phyloP scores from a whole-genome alignment of 805 yeast genomes.

The Torulaspora microellipsoides region DNA sequence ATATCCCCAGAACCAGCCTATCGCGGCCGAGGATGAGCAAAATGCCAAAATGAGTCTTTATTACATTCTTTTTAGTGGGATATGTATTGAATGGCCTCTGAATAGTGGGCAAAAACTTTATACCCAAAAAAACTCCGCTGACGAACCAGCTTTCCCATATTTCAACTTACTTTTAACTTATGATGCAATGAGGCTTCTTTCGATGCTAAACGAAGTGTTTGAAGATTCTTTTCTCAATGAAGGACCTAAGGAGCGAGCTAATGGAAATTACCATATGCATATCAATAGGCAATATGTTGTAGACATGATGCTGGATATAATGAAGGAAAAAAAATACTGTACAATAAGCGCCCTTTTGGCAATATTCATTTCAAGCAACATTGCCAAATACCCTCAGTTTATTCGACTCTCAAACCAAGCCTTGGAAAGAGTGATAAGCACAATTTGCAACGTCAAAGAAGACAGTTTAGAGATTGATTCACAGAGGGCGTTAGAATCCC shows the following conservation, averaged over 20 bases:
- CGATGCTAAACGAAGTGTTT: slow-evolving; percentile 73
- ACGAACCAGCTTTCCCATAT: slow-evolving; percentile 65
- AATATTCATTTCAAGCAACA: slow-evolving; percentile 72
- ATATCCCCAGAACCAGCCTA: slow-evolving; percentile 63
- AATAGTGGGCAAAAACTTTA: slow-evolving; percentile 35
- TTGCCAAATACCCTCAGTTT: slow-evolving; percentile 82
- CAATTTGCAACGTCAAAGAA: slow-evolving; percentile 43
- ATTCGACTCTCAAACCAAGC: slow-evolving; percentile 62
- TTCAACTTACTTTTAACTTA: slow-evolving; percentile 51
- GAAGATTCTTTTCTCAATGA: slow-evolving; percentile 76
- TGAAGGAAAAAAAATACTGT: slow-evolving; percentile 33
- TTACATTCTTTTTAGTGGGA: slow-evolving; percentile 55
- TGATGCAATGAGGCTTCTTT: slow-evolving; percentile 56
- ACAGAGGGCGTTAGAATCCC: slow-evolving; percentile 69
- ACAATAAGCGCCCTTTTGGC: slow-evolving; percentile 41
- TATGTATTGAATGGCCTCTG: slow-evolving; percentile 45
- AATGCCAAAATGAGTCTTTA: slow-evolving; percentile 51
- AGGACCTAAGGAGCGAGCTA: slow-evolving; percentile 35
- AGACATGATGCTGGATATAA: slow-evolving; percentile 62
- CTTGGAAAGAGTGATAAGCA: slow-evolving; percentile 44
- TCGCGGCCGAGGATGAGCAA: slow-evolving; percentile 35
- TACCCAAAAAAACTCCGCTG: slow-evolving; percentile 25
- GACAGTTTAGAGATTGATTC: slow-evolving; percentile 46
- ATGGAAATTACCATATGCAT: slow-evolving; percentile 13
- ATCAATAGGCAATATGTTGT: slow-evolving; percentile 72